Evolutionary conservation across 495 filamentous ascomycete species (phyloP).

Genomic region (Xylaria venustula): DNA sequence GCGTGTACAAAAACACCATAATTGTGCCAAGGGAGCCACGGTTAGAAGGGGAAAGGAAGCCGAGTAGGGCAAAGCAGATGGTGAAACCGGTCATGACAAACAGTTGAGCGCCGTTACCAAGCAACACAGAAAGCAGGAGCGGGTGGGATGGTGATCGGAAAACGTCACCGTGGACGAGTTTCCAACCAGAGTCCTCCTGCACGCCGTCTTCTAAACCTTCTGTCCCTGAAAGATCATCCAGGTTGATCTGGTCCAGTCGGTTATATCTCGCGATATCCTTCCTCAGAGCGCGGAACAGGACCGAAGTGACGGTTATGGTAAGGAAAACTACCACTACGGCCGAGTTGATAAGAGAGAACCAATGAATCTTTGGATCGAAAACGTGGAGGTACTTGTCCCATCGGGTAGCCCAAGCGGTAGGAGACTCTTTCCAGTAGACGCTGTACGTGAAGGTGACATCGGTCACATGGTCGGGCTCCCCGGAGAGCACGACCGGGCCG

Average conservation of each 20-base stretch:
- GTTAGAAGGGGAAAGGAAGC: conserved; percentile 92
- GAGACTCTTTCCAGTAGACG: conserved; percentile 77
- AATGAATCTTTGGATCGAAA: conserved; percentile 94
- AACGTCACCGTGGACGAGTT: conserved; percentile 95
- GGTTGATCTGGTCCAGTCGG: conserved; percentile 77
- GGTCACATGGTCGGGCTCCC: conserved; percentile 42
- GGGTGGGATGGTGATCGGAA: conserved; percentile 85
- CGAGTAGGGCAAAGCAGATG: conserved; percentile 88
- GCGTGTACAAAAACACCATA: conserved; percentile 86
- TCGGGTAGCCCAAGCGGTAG: conserved; percentile 87
- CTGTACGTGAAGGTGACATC: conserved; percentile 87
- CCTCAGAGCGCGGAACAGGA: conserved; percentile 78
- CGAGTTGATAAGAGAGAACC: conserved; percentile 95
- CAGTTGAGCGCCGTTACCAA: conserved; percentile 92
- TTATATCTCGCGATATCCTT: conserved; percentile 98
- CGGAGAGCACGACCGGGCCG: conserved; percentile 57
- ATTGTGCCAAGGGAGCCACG: conserved; percentile 89
- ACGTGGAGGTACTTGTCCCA: conserved; percentile 99
- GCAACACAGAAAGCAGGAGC: conserved; percentile 78
- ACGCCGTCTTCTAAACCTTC: conserved; percentile 85
- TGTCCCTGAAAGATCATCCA: conserved; percentile 79
- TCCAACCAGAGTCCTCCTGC: conserved; percentile 98
- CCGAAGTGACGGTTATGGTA: conserved; percentile 83
- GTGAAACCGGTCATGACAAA: conserved; percentile 97
- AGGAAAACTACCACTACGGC: conserved; percentile 91